phyloP scores from a whole-genome alignment of 2,329 filamentous ascomycete species.

The Fusarium verticillioides region DNA sequence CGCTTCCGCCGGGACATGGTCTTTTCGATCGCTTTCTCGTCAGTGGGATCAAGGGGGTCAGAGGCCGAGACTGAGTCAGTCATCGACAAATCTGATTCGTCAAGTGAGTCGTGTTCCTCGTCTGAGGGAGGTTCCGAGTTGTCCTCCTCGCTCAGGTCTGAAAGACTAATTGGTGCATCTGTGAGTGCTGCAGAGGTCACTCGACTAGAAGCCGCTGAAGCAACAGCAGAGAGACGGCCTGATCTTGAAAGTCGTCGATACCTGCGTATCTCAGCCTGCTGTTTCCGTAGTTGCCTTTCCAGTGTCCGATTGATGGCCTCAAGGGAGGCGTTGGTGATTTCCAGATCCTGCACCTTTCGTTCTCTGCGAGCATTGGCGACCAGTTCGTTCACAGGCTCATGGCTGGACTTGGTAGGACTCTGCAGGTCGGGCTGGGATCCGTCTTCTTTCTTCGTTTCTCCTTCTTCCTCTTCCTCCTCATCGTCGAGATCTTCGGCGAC shows the following conservation, averaged over 20 bases:
- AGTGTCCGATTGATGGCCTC: constrained; percentile 94
- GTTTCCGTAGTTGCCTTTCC: constrained; percentile 90
- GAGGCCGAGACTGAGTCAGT: constrained; percentile 48
- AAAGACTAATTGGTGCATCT: constrained; percentile 57
- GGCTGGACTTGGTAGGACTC: constrained; percentile 68
- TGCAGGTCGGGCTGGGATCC: constrained; percentile 53
- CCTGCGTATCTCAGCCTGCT: constrained; percentile 86
- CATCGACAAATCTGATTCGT: constrained; percentile 63
- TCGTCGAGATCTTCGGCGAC: constrained; percentile 63
- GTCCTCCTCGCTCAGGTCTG: constrained; percentile 59
- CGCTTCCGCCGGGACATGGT: constrained; percentile 64
- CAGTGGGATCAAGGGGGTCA: constrained; percentile 54
- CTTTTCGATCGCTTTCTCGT: constrained; percentile 45
- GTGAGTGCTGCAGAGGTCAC: constrained; percentile 57
- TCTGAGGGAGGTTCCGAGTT: constrained; percentile 50
- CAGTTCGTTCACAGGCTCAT: constrained; percentile 75
- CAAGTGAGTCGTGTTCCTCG: constrained; percentile 60
- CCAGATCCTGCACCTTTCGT: constrained; percentile 93
- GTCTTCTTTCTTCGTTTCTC: constrained; percentile 44
- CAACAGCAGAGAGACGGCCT: constrained; percentile 73
- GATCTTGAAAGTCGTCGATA: constrained; percentile 87
- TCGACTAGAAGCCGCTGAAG: constrained; percentile 58
- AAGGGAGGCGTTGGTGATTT: constrained; percentile 95
- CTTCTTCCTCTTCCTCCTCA: constrained; percentile 49
- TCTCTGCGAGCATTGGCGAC: constrained; percentile 91